Conservation (phyloP, 495 filamentous ascomycete species). For the Neurospora sp. region DNA sequence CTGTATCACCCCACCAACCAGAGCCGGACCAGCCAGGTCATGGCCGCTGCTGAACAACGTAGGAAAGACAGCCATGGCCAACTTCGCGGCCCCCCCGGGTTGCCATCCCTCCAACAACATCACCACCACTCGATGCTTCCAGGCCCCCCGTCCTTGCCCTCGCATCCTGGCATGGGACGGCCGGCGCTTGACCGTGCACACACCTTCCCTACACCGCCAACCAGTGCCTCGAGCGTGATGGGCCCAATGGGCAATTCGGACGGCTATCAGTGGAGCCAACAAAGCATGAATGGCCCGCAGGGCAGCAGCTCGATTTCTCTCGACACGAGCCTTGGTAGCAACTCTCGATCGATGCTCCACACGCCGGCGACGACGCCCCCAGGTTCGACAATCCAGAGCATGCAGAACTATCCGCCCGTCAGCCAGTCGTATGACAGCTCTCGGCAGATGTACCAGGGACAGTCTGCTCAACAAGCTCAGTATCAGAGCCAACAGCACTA, state of each 20-base stretch:
- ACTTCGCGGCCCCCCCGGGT: slow-evolving; percentile 33
- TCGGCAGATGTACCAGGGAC: slow-evolving; percentile 72
- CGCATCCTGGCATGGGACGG: slow-evolving; percentile 57
- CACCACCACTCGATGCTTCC: slow-evolving; percentile 75
- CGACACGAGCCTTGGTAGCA: slow-evolving; percentile 72
- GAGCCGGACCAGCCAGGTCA: slow-evolving; percentile 67
- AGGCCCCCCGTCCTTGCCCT: slow-evolving; percentile 59
- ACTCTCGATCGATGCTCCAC: slow-evolving; percentile 79
- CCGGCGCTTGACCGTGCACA: slow-evolving; percentile 72
- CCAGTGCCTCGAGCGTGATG: slow-evolving; percentile 85
- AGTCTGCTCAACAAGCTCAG: slow-evolving; percentile 56
- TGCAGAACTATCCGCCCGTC: slow-evolving; percentile 62
- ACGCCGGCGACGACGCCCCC: slow-evolving; percentile 90
- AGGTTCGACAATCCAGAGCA: slow-evolving; percentile 60
- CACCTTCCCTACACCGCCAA: slow-evolving; percentile 89
- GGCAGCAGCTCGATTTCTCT: slow-evolving; percentile 69
- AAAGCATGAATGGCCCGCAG: slow-evolving; percentile 56
- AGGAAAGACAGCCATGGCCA: slow-evolving; percentile 52
- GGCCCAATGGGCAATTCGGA: slow-evolving; percentile 61
- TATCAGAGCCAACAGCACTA: slow-evolving; percentile 37
- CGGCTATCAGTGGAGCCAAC: slow-evolving; percentile 63
- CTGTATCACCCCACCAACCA: slow-evolving; percentile 92
- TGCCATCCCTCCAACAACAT: slow-evolving; percentile 63
- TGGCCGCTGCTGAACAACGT: slow-evolving; percentile 69
- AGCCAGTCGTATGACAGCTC: slow-evolving; percentile 66